Evolutionary conservation across 2,329 filamentous ascomycete genomes (phyloP).

Genomic region (Aureobasidium uvarum): DNA sequence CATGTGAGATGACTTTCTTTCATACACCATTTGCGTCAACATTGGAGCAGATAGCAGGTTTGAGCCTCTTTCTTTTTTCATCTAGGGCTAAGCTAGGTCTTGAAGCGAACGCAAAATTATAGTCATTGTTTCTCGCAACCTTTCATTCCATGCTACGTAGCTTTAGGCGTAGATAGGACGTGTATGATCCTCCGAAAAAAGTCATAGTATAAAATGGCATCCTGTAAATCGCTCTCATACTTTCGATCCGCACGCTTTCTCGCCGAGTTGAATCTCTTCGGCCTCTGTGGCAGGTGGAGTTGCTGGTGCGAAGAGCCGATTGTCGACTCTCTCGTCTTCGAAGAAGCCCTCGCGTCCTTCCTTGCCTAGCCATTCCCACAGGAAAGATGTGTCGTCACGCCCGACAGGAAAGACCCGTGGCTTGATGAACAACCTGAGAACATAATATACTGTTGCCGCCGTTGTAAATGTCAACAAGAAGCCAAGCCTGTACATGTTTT

Average conservation of each 20-base stretch:
- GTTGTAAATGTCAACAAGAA: constrained; percentile 26
- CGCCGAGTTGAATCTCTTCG: neutral
- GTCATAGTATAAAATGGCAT: neutral
- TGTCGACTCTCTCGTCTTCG: constrained; percentile 21
- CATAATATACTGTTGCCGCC: constrained; percentile 24
- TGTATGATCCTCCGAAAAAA: too few species aligned
- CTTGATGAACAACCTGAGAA: neutral
- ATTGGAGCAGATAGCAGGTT: too few species aligned
- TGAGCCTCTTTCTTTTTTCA: too few species aligned
- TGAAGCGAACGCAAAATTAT: too few species aligned
- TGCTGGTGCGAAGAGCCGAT: constrained; percentile 24
- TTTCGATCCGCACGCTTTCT: neutral
- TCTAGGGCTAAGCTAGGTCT: too few species aligned
- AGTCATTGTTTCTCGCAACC: too few species aligned
- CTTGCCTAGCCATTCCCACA: constrained; percentile 27
- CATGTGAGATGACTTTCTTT: too few species aligned
- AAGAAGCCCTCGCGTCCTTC: constrained; percentile 27
- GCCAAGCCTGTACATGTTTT: constrained; percentile 12
- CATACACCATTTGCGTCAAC: too few species aligned
- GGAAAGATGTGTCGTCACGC: constrained; percentile 18
- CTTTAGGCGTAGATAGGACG: too few species aligned
- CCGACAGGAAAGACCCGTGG: neutral
- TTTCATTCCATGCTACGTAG: too few species aligned
- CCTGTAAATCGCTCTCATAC: neutral
- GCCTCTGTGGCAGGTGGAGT: constrained; percentile 24